Base-by-base conservation (phyloP, 257 asterid genomes). In the Pogostemon cablin region DNA sequence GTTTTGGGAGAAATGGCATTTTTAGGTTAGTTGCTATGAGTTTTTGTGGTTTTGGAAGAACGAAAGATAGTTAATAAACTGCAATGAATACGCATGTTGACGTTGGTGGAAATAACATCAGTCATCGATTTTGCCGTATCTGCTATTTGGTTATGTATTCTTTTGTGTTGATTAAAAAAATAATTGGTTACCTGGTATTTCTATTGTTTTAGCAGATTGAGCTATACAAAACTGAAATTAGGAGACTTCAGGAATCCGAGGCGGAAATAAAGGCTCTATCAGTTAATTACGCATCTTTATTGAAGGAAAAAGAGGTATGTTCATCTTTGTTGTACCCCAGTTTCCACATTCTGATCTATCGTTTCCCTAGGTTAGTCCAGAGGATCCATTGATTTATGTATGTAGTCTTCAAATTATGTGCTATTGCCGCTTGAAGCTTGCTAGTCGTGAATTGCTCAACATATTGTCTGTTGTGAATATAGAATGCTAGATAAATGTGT, bases 261-360 rank as follows among this genome's bases (percentile, higher is more conserved):
- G 83, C 97, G 9, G 97, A 95, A 86, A 91, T 95, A 55, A 95
- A 90, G 82, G 98, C 97, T 12, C 63, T 95, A 9, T 91, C 98
- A 2, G 91, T 91, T 73, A 95, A 91, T 81, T 95, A 95, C 82
- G 99, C 97, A 2, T 92, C 99, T 65, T 73, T 95, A 60, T 75
- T 95, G 84, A 95, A 84, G 78, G 98, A 91, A 74, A 91, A 91
- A 79, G 98, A 91, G 97, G 99, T 95, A 62, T 65, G 12, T 32
- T 37, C 65, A 64, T 58, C 62, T 61, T 68, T 4, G 25, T 15
- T 54, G 11, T 7, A 20, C 48, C 49, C 74, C 20, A 43, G 20
- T 44, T 17, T 40, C 65, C 49, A 46, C 52, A 42, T 64, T 64
- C 59, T 15, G 32, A 59, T 43, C 49, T 32, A 20, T 11, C 50